Conservation (phyloP, 768 basidiomycete species). For the Leccinum disarticulatum region DNA sequence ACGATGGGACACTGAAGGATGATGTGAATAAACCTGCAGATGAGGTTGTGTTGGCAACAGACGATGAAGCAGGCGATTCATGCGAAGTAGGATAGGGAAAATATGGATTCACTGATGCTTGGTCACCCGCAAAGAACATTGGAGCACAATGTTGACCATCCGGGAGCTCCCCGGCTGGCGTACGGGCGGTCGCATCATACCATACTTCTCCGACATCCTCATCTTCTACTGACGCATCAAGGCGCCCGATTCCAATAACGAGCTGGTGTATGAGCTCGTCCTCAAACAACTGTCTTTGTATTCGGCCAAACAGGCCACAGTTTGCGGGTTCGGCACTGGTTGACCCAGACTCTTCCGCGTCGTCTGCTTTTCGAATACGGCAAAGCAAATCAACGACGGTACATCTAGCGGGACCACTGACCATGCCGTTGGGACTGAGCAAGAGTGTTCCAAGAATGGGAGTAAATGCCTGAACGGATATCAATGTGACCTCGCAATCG, state of each 20-base stretch:
- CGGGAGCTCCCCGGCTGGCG: conserved; percentile 31
- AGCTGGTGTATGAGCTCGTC: conserved; percentile 83
- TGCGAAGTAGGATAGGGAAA: conserved; percentile 45
- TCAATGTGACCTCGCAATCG: conserved; percentile 36
- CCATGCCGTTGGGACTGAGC: conserved; percentile 71
- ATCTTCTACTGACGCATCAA: conserved; percentile 44
- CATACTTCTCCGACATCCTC: conserved; percentile 39
- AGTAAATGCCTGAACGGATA: conserved; percentile 86
- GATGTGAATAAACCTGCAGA: conserved; percentile 20
- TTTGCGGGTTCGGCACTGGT: conserved; percentile 34
- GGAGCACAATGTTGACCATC: conserved; percentile 16
- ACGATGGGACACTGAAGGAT: conserved; percentile 9
- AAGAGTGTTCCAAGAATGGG: conserved; percentile 88
- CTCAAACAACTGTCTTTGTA: conserved; percentile 67
- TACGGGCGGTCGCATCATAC: conserved; percentile 32
- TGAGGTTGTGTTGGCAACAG: conserved; percentile 15
- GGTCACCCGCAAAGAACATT: conserved; percentile 8
- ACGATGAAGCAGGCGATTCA: conserved; percentile 27
- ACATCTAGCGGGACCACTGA: conserved; percentile 70
- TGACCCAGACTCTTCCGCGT: conserved; percentile 35
- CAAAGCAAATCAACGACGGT: conserved; percentile 78
- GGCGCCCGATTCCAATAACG: conserved; percentile 83
- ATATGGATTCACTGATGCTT: conserved; percentile 46
- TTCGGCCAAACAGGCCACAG: conserved; percentile 48
- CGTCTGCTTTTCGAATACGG: conserved; percentile 64